phyloP scores from a whole-genome alignment of 257 asterid genomes.

The Perilla frutescens region DNA sequence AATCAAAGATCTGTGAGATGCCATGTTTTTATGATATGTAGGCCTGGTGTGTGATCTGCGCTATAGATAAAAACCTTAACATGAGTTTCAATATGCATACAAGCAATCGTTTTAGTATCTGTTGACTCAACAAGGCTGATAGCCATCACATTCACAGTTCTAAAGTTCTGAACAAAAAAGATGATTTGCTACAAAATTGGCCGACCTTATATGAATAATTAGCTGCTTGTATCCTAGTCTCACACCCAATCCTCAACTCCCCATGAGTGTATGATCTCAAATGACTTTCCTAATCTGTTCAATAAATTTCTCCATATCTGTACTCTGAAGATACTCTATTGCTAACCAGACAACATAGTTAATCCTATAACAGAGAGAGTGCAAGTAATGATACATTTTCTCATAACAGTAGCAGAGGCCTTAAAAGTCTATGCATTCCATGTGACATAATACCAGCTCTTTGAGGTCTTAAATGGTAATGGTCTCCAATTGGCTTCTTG shows the following conservation, averaged over 20 bases:
- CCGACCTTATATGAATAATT: not conserved
- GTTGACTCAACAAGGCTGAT: not conserved
- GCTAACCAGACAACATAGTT: conserved; percentile 1
- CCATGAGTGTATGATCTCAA: not conserved
- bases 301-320: not conserved
- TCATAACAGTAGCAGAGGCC: not conserved
- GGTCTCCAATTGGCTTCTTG: not conserved
- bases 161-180: not conserved
- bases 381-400: conserved; percentile 24
- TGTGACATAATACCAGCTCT: not conserved
- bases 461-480: not conserved
- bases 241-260: not conserved
- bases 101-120: not conserved
- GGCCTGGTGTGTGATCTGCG: not conserved
- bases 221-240: not conserved
- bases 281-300: not conserved
- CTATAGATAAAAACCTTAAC: conserved; percentile 13
- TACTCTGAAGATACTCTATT: not conserved
- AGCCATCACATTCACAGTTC: not conserved
- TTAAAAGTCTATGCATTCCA: not conserved
- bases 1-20: not conserved
- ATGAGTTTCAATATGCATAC: not conserved
- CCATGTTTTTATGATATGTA: not conserved
- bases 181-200: conserved; percentile 12
- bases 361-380: not conserved